phyloP scores from a whole-genome alignment of 371 early-diverging fungal genomes.

The Rhizomucor pusillus region DNA sequence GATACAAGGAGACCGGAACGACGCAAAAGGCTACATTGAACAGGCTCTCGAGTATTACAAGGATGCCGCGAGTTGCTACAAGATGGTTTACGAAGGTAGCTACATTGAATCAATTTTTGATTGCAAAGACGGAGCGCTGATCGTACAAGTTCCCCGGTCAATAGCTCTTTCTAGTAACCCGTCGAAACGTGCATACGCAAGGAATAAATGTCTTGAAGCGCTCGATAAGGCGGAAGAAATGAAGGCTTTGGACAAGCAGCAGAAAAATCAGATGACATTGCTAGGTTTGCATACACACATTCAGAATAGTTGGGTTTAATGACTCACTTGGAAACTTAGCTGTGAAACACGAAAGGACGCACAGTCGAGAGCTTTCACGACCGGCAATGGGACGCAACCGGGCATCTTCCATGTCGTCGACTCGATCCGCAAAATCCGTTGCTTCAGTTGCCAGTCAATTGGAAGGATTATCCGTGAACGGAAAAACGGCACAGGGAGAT shows the following conservation, averaged over 20 bases:
- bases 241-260: constrained; percentile 24
- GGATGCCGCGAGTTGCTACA: constrained; percentile 43
- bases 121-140: too few species aligned
- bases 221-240: constrained; percentile 37
- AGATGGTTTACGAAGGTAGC: constrained; percentile 40
- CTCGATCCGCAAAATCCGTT: constrained; percentile 15
- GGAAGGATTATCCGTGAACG: constrained; percentile 1
- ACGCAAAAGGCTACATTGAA: constrained; percentile 32
- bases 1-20: constrained; percentile 45
- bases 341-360: constrained; percentile 12
- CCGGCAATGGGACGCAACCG: constrained; percentile 15
- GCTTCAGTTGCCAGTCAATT: not conserved
- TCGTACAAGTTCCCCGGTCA: not conserved
- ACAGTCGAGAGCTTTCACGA: not conserved
- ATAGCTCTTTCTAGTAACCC: constrained; percentile 10
- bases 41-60: constrained; percentile 45
- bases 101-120: not conserved
- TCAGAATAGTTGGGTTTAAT: too few species aligned
- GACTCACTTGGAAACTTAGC: not conserved
- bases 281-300: constrained; percentile 9
- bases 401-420: constrained; percentile 17
- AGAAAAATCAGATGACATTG: constrained; percentile 13
- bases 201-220: constrained; percentile 30
- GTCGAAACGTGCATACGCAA: constrained; percentile 5
- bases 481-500: constrained; percentile 7